Base-by-base conservation (phyloP, 2,329 filamentous ascomycete species). In the Sphaerulina populicola region DNA sequence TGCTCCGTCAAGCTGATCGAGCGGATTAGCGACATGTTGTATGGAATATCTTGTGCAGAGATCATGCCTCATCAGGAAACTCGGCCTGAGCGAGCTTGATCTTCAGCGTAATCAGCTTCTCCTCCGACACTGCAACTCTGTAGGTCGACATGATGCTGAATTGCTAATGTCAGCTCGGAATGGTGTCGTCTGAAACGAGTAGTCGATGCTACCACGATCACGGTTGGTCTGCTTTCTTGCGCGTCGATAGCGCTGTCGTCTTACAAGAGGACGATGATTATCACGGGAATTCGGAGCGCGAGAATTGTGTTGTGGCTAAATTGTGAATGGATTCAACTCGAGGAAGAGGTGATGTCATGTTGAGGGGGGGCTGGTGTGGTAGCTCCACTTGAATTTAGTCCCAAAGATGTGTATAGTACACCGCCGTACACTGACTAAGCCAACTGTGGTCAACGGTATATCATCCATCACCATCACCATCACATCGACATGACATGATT, bases 11-110 rank as follows among this genome's bases (percentile, higher is more conserved):
- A 79, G 56, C 57, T 49, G 31, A n/a, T 2, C 4, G 35, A 14
- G 18, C 3, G 4, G 15, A 41, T 62, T 44, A 36, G n/a, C 21
- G 30, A 35, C 39, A 29, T 50, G 33, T 29, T 12, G 31, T 14
- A 8, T 39, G n/a, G 18, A 27, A 10, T 30, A 21, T 41, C 33
- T 27, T 27, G 11, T 11, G 6, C n/a, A 11, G 18, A 36, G 14
- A 18, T 33, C 46, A 11, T 43, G 46, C 46, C 46, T 60, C 57
- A 44, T 60, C 57, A 23, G 56, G 57, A 21, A 60, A 60, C 15
- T 56, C 69, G 62, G 82, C 80, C 49, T 58, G 56, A 9, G 49
- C 57, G 2, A 85, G 75, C 60, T 81, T 82, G 27, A 73, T 69
- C 53, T 75, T 73, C 2, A 85, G 71, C n/a, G 70, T 70, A 8